Evolutionary conservation across 768 basidiomycete species (phyloP).

Genomic region (Solioccasus polychromus): DNA sequence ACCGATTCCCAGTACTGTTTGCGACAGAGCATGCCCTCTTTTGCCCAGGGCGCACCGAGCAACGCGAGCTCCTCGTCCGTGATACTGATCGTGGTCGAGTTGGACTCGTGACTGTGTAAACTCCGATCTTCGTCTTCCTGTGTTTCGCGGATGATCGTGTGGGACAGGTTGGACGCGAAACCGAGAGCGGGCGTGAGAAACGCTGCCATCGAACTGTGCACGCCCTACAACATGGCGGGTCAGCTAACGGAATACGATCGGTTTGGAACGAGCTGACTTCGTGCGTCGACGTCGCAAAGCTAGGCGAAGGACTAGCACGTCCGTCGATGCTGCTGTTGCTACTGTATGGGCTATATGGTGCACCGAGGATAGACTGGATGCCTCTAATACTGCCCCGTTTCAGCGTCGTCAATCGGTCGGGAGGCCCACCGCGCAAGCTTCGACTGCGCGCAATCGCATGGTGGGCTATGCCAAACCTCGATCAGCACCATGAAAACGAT

Average conservation of each 20-base stretch:
- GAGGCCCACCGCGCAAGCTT: constrained; percentile 65
- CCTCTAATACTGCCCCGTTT: constrained; percentile 94
- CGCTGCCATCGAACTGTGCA: constrained; percentile 62
- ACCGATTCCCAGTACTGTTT: constrained; percentile 92
- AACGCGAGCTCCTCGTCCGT: constrained; percentile 94
- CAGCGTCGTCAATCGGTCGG: constrained; percentile 69
- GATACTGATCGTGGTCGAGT: constrained; percentile 77
- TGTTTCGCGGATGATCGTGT: constrained; percentile 93
- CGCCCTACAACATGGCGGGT: constrained; percentile 38
- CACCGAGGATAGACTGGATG: constrained; percentile 70
- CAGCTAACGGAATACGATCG: constrained; percentile 5
- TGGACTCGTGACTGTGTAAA: constrained; percentile 58
- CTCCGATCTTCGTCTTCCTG: constrained; percentile 85
- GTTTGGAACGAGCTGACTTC: constrained; percentile 48
- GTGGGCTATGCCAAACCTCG: constrained; percentile 48
- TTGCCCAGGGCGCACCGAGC: constrained; percentile 97
- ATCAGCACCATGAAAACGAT: constrained; percentile 54
- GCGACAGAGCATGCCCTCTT: constrained; percentile 93
- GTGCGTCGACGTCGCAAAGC: constrained; percentile 84
- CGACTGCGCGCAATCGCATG: constrained; percentile 57
- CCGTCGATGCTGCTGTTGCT: constrained; percentile 84
- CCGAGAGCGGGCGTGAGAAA: constrained; percentile 88
- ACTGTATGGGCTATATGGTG: constrained; percentile 79
- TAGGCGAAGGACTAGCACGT: constrained; percentile 91
- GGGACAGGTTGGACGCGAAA: constrained; percentile 92